Conservation (phyloP, 2,329 filamentous ascomycete species). For the Aureobasidium leucospermi region DNA sequence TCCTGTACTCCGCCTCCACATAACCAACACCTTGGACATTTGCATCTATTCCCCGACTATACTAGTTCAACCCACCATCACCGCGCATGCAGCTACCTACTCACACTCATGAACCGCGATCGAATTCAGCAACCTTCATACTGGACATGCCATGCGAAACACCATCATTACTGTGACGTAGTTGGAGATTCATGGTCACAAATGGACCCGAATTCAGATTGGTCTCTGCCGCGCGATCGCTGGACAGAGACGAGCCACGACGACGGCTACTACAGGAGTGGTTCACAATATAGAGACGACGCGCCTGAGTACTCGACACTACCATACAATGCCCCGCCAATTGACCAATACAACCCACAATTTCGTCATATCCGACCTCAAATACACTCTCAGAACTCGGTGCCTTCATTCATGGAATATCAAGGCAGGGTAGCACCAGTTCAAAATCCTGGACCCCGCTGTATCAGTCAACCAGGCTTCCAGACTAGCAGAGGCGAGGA, state of each 20-base stretch:
- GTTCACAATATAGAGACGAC: neutral
- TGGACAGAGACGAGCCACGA: neutral
- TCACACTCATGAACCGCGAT: constrained; percentile 2
- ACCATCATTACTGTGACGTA: constrained; percentile 7
- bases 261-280: neutral
- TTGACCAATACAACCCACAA: neutral
- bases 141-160: constrained; percentile 1
- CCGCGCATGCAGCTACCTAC: neutral
- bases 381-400: neutral
- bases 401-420: constrained; percentile 6
- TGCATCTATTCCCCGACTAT: neutral
- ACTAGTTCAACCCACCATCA: neutral
- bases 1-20: constrained; percentile 8
- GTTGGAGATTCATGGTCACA: neutral
- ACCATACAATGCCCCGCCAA: neutral
- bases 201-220: neutral
- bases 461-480: constrained; percentile 3
- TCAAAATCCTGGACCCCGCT: neutral
- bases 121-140: neutral
- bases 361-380: neutral
- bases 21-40: neutral
- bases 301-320: neutral
- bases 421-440: constrained; percentile 8
- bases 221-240: constrained; percentile 3
- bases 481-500: neutral